Percentiles rank a stretch among this genome's conserved stretches.
phyloP scores from a whole-genome alignment of 2,329 filamentous ascomycete genomes.

The Trichophyton simii region DNA sequence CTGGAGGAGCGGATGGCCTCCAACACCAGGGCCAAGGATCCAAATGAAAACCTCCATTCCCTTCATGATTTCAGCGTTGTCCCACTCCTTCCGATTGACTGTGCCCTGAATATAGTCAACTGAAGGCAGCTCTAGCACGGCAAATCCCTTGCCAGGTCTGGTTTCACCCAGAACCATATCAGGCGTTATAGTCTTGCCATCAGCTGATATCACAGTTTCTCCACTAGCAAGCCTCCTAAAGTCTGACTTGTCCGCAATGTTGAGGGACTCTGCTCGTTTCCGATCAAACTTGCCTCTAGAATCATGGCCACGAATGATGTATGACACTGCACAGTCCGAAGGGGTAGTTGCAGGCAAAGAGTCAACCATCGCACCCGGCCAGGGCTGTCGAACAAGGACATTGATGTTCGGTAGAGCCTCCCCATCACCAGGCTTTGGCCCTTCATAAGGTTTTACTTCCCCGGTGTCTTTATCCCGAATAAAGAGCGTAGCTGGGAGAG shows the following conservation, averaged over 20 bases:
- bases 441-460: conserved; percentile 49
- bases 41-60: conserved; percentile 62
- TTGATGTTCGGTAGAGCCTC: conserved; percentile 49
- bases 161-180: conserved; percentile 70
- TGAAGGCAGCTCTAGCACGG: conserved; percentile 67
- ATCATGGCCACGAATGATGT: conserved; percentile 66
- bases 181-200: conserved; percentile 61
- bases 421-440: conserved; percentile 47
- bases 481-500: conserved; percentile 58
- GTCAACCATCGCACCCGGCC: conserved; percentile 57
- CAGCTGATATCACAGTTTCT: conserved; percentile 47
- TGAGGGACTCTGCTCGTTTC: conserved; percentile 50
- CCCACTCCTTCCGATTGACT: conserved; percentile 60
- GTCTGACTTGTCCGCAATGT: conserved; percentile 47
- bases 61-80: conserved; percentile 49
- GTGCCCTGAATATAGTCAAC: conserved; percentile 57
- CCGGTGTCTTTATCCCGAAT: conserved; percentile 49
- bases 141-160: conserved; percentile 58
- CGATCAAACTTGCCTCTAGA: conserved; percentile 71
- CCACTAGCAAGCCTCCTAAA: conserved; percentile 51
- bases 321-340: conserved; percentile 60
- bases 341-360: conserved; percentile 57
- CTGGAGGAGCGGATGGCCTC: conserved; percentile 48
- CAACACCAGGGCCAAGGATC: conserved; percentile 61
- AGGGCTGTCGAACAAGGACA: conserved; percentile 63